These are phyloP conservation scores for Zea mays DNA, from an alignment of 176 grass and related monocot genomes.

Conservation along the genomic window DNA sequence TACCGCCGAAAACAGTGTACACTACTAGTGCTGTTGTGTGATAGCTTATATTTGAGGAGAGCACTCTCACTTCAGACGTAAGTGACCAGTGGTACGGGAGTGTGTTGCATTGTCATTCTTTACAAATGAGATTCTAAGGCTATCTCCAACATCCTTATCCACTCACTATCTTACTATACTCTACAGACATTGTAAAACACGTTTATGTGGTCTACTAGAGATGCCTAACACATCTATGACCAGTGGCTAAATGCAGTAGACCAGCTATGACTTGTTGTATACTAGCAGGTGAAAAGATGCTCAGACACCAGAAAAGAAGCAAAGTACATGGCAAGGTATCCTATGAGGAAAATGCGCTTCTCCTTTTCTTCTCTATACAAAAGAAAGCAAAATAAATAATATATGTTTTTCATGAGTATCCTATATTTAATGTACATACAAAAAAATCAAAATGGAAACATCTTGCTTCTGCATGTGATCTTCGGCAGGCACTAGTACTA, in stretches of 20 bases:
- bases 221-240: too few relatives aligned
- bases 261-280: background rate
- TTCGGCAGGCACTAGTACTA: background rate
- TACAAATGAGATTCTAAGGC: background rate
- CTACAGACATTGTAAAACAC: too few relatives aligned
- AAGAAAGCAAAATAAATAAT: background rate
- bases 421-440: background rate
- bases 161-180: too few relatives aligned
- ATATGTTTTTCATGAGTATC: background rate
- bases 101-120: background rate
- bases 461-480: slow-evolving; percentile 21
- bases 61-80: background rate
- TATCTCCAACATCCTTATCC: too few relatives aligned
- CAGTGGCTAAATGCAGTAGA: too few relatives aligned
- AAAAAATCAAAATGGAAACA: background rate
- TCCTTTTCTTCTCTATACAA: background rate
- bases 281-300: background rate
- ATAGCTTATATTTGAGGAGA: background rate
- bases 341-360: background rate
- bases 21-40: too few relatives aligned
- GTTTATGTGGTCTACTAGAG: too few relatives aligned
- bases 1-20: too few relatives aligned
- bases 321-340: background rate
- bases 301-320: background rate
- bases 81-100: background rate